Percentiles rank a stretch among this genome's conserved stretches.
These are phyloP conservation scores for Chenopodium formosanum DNA, from an alignment of 148 eudicot species.

Conservation along the genomic window DNA sequence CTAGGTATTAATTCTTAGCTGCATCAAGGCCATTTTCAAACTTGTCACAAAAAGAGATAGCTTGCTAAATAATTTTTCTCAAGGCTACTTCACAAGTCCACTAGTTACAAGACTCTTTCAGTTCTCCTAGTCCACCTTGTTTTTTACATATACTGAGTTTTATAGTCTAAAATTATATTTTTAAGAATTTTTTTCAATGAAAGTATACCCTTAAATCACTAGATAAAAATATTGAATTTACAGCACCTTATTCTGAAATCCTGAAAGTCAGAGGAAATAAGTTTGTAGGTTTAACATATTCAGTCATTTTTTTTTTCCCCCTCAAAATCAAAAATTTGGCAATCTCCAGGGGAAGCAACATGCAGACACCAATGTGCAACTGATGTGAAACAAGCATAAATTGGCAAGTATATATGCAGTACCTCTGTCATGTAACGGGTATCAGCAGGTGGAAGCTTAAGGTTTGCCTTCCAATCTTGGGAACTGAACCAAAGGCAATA, in stretches of 20 bases:
- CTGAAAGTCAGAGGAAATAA: background rate
- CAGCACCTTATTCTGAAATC: background rate
- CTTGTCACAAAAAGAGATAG: background rate
- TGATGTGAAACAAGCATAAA: background rate
- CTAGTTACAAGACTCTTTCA: background rate
- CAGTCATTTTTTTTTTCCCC: background rate
- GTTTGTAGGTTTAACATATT: background rate
- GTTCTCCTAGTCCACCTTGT: background rate
- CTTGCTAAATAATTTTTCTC: background rate
- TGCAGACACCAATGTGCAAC: background rate
- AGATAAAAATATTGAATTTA: background rate
- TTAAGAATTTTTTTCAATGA: background rate
- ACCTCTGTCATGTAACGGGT: constrained; percentile 86
- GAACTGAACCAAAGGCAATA: constrained; percentile 42
- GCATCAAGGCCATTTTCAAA: background rate
- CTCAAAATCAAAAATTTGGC: background rate
- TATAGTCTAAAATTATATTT: background rate
- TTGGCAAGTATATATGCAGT: constrained; percentile 6
- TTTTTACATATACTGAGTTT: background rate
- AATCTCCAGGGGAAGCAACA: background rate
- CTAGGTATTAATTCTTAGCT: background rate
- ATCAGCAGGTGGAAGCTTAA: constrained; percentile 69
- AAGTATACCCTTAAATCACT: background rate
- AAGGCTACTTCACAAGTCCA: no score
- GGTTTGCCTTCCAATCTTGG: constrained; percentile 82